Evolutionary conservation across 2,329 filamentous ascomycete species (phyloP).

Genomic region (Dactylellina parvicollis): DNA sequence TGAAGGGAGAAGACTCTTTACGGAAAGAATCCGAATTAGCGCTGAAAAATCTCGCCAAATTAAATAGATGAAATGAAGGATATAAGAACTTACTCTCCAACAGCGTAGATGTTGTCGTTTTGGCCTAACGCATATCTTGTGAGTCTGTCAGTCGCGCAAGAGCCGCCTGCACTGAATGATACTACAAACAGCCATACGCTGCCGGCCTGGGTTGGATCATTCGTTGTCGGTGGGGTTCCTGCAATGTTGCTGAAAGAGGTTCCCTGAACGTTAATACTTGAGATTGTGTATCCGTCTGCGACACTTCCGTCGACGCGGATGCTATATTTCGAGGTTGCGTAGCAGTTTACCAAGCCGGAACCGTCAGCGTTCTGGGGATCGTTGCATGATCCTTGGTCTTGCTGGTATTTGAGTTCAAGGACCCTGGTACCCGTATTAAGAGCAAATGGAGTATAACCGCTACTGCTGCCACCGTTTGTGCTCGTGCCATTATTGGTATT

Average conservation of each 20-base stretch:
- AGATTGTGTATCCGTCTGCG: constrained; percentile 32
- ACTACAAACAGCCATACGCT: constrained; percentile 42
- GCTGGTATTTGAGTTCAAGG: constrained; percentile 25
- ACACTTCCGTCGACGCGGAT: constrained; percentile 31
- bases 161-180: constrained; percentile 16
- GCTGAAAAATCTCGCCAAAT: background rate
- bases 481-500: constrained; percentile 15
- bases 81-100: constrained; percentile 46
- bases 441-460: constrained; percentile 29
- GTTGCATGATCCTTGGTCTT: constrained; percentile 40
- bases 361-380: constrained; percentile 20
- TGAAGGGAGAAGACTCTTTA: constrained; percentile 32
- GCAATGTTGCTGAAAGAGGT: constrained; percentile 33
- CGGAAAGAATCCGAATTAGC: background rate
- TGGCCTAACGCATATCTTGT: constrained; percentile 36
- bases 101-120: constrained; percentile 23
- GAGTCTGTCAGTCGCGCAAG: constrained; percentile 25
- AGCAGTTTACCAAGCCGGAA: constrained; percentile 23
- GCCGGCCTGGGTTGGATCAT: constrained; percentile 9
- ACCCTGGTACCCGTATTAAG: constrained; percentile 32
- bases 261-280: constrained; percentile 35
- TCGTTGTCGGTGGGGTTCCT: constrained; percentile 29
- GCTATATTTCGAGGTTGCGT: constrained; percentile 8
- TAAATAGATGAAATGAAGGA: background rate
- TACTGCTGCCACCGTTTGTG: background rate